Evolutionary conservation across 75 land plant genomes (phyloP).

Genomic region (Adiantum capillusveneris): DNA sequence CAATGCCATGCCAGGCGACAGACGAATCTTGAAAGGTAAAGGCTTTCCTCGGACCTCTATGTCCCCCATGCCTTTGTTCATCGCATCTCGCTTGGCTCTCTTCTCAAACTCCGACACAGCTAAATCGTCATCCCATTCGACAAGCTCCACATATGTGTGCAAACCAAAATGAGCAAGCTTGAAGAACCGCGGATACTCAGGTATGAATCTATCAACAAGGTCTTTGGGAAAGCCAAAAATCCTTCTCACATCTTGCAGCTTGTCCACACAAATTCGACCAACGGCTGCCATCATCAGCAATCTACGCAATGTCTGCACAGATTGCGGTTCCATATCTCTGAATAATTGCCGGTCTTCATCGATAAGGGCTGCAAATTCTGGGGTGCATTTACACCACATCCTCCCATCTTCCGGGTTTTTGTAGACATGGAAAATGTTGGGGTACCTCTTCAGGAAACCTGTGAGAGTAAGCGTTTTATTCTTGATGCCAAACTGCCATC

Average conservation of each 20-base stretch:
- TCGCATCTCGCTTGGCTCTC: conserved; percentile 3
- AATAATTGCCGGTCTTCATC: conserved; percentile 25
- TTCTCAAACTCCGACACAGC: conserved; percentile 50
- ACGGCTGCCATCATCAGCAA: conserved; percentile 60
- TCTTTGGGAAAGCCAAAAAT: conserved; percentile 71
- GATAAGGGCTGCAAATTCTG: conserved; percentile 17
- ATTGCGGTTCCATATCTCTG: conserved; percentile 26
- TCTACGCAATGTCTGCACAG: conserved; percentile 42
- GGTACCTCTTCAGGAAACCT: conserved; percentile 37
- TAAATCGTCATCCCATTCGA: conserved; percentile 35
- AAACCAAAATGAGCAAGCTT: conserved; percentile 31
- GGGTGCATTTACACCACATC: conserved; percentile 25
- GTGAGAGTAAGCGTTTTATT: conserved; percentile 7
- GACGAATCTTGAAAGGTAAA: conserved; percentile 35
- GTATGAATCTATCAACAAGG: conserved; percentile 34
- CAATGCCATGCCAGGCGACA: conserved; percentile 46
- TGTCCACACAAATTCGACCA: conserved; percentile 34
- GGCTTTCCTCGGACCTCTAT: conserved; percentile 38
- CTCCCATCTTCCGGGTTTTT: conserved; percentile 25
- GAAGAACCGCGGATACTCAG: conserved; percentile 38
- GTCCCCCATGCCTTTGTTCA: background rate
- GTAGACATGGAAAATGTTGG: conserved; percentile 44
- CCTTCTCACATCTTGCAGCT: conserved; percentile 47
- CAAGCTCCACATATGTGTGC: conserved; percentile 46
- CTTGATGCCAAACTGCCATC: conserved; percentile 35